Evolutionary conservation across 2,329 filamentous ascomycete genomes (phyloP), one percentile per base, ranked within the genome.

Genomic region (Rutstroemia sp.): DNA sequence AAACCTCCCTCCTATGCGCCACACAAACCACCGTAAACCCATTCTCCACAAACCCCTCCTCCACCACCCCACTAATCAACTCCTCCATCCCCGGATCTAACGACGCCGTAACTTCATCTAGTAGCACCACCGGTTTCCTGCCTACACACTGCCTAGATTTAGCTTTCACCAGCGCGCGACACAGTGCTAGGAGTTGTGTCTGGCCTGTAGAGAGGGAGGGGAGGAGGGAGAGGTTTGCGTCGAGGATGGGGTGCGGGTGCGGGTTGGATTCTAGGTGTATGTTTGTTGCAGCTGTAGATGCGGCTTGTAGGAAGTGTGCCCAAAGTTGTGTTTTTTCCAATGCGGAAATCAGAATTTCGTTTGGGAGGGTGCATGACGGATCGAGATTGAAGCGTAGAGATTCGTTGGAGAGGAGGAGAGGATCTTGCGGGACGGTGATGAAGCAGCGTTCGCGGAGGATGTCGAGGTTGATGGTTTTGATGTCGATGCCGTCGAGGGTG

Each of bases 351-450:
- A 52, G n/a, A 17, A 21, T 16, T 39, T 46, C 23, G 21, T 57
- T 38, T 30, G 48, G 47, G 4, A 25, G 14, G 17, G 17, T 27
- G 23, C 14, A n/a, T 16, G 39, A 21, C 12, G 54, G 54, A 2
- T 57, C 49, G 1, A 50, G 7, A 23, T 57, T 57, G 17, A 40
- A 45, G 9, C 42, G 30, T 25, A 57, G 17, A 6, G 48, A 47
- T 17, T 57, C 48, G 12, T 52, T 52, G 5, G 23, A n/a, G 6
- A 52, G 23, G 14, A 57, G 27, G 0, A 57, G 23, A 16, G 48
- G 42, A 42, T 57, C 48, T 39, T 53, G 54, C 2, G 54, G 44
- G 4, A 52, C 21, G 34, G 54, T 57, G 7, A 52, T 57, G 16
- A 57, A 51, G 23, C 44, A 48, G 12, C 27, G 23, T 14, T 50